phyloP scores from a whole-genome alignment of 345 rosid species.

The Hypericum androsaemum region DNA sequence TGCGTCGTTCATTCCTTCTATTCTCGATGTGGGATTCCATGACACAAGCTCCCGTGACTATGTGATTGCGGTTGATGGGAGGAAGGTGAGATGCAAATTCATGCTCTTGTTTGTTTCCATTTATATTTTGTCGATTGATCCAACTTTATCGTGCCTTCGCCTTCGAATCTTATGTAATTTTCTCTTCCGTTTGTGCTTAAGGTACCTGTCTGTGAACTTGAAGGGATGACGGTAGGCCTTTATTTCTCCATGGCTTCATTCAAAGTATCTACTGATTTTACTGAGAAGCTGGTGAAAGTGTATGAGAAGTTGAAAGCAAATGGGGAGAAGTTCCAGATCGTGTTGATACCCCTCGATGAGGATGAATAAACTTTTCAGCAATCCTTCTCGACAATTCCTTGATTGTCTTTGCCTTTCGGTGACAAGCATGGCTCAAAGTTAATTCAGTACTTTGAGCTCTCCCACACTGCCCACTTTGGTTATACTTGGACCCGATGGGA shows the following conservation, averaged over 20 bases:
- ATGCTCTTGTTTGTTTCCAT: not conserved
- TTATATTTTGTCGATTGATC: not conserved
- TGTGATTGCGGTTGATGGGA: slow-evolving; percentile 41
- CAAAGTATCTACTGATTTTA: slow-evolving; percentile 19
- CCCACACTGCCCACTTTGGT: slow-evolving; percentile 30
- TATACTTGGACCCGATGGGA: slow-evolving; percentile 27
- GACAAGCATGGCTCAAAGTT: slow-evolving; percentile 22
- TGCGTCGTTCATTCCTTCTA: too few relatives aligned
- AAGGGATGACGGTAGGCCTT: slow-evolving; percentile 29
- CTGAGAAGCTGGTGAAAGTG: slow-evolving; percentile 18
- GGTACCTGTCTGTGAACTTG: slow-evolving; percentile 31
- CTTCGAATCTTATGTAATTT: too few relatives aligned
- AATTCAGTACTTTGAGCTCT: slow-evolving; percentile 21
- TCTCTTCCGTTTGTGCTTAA: slow-evolving; percentile 13
- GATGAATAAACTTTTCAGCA: slow-evolving; percentile 19
- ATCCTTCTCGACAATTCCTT: slow-evolving; percentile 22
- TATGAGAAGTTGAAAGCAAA: slow-evolving; percentile 20
- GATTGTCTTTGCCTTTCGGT: slow-evolving; percentile 27
- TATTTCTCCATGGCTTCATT: slow-evolving; percentile 16
- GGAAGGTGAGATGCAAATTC: slow-evolving; percentile 29
- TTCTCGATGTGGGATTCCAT: too few relatives aligned
- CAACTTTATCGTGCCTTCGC: too few relatives aligned
- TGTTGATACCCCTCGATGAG: slow-evolving; percentile 23
- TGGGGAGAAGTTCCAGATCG: slow-evolving; percentile 29
- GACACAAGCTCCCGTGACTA: too few relatives aligned